Conservation (phyloP, 805 yeast genomes). For the Pichia thaimueangensis region DNA sequence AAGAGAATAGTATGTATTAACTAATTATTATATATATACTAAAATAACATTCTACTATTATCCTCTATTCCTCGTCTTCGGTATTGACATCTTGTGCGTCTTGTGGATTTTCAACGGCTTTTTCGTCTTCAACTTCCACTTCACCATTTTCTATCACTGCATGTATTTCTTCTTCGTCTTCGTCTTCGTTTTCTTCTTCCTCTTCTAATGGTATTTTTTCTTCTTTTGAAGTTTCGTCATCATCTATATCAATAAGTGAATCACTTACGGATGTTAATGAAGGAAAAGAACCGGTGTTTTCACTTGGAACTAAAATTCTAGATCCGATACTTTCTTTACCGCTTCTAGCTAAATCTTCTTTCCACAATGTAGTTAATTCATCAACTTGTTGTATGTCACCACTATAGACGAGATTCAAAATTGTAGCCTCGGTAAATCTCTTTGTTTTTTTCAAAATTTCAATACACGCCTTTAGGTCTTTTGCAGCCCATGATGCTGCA, state of each 20-base stretch:
- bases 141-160: slow-evolving; percentile 16
- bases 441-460: slow-evolving; percentile 61
- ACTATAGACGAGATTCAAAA: slow-evolving; percentile 70
- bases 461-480: slow-evolving; percentile 59
- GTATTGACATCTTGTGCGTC: not conserved
- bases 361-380: slow-evolving; percentile 60
- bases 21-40: not conserved
- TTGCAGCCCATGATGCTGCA: slow-evolving; percentile 83
- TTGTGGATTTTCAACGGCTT: not conserved
- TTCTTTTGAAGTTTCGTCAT: slow-evolving; percentile 1
- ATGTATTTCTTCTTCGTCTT: slow-evolving; percentile 14
- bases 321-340: slow-evolving; percentile 57
- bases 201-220: slow-evolving; percentile 18
- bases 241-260: slow-evolving; percentile 24
- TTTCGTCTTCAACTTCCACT: slow-evolving; percentile 12
- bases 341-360: slow-evolving; percentile 40
- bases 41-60: too few relatives aligned
- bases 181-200: slow-evolving; percentile 15
- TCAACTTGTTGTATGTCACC: slow-evolving; percentile 36
- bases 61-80: not conserved
- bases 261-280: slow-evolving; percentile 33
- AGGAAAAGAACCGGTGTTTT: slow-evolving; percentile 32
- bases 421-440: slow-evolving; percentile 77
- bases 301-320: slow-evolving; percentile 45
- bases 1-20: not conserved